Conservation (phyloP, 805 yeast genomes). For the Wilhelminamyces savonicus region DNA sequence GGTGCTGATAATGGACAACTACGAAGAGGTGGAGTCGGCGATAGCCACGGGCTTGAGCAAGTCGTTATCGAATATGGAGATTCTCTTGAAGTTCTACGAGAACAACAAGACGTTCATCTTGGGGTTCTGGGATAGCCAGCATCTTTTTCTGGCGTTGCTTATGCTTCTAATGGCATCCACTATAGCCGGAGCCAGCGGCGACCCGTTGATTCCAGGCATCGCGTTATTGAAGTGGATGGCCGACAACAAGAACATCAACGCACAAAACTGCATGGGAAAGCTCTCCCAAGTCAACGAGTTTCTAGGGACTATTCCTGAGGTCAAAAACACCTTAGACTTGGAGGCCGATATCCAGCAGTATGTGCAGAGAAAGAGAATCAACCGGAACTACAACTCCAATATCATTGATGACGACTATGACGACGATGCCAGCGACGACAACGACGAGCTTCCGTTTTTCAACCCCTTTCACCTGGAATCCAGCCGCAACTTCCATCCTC, state of each 20-base stretch:
- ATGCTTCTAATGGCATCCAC: constrained; percentile 19
- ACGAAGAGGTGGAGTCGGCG: constrained; percentile 16
- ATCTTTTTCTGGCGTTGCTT: constrained; percentile 27
- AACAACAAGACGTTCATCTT: constrained; percentile 22
- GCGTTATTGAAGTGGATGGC: constrained; percentile 32
- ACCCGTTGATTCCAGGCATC: constrained; percentile 8
- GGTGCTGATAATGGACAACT: constrained; percentile 14
- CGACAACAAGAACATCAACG: constrained; percentile 27
- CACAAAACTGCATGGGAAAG: constrained; percentile 22
- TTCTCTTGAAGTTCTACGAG: constrained; percentile 21
- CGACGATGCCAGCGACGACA: too few species aligned
- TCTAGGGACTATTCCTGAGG: constrained; percentile 17
- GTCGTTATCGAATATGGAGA: constrained; percentile 24
- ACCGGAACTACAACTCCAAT: too few species aligned
- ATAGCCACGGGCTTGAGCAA: constrained; percentile 22
- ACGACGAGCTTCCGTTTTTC: constrained; percentile 3
- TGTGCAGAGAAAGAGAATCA: constrained; percentile 2
- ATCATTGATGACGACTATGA: too few species aligned
- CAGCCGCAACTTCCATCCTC: background rate
- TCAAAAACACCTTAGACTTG: constrained; percentile 14
- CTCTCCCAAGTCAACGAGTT: constrained; percentile 19
- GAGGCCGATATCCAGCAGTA: constrained; percentile 7
- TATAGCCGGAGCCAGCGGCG: constrained; percentile 4
- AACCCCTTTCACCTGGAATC: constrained; percentile 5
- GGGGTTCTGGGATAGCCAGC: constrained; percentile 38